Evolutionary conservation across 345 rosid genomes (phyloP), one percentile per base, ranked within the genome.

Genomic region (Hibiscus mutabilis): DNA sequence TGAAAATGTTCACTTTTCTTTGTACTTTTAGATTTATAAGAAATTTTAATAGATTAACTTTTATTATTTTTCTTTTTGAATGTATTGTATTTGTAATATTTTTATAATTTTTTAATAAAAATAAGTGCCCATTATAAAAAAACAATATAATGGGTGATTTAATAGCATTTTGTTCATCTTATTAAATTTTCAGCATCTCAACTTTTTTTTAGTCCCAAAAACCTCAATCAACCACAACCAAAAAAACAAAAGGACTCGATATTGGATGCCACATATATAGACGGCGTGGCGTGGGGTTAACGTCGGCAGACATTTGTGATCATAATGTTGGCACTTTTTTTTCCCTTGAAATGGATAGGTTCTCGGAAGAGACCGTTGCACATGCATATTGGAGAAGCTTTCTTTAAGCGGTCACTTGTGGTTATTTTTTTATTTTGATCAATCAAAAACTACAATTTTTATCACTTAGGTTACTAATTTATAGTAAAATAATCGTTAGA

Each of bases 211-310:
- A 21, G 22, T 24, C 49, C 69, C 6, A 2, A 14, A 65, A 65
- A 15, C 69, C 55, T 12, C 35, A 31, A 0, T 31, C 31, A 4
- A 31, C 35, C 35, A 4, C 35, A 31, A 31, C 35, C 6, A 31
- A 31, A 31, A 25, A 31, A 31, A 31, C 6, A 31, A 31, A 31
- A 31, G 6, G 6, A 31, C 35, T 31, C 35, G 5, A 31, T 29
- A 1, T 29, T 29, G 6, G 21, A 65, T 44, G 55, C 22, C 69
- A 22, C 21, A 44, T 22, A 46, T 8, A 1, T 25, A 24, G 2
- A 58, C 52, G 11, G 65, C 78, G 77, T 79, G 68, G 82, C 81
- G 77, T 79, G 68, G 82, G 62, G 75, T 55, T 66, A 69, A 70
- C 73, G 63, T 52, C 68, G 53, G 47, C 25, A 7, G 19, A 40